Evolutionary conservation across 2,329 filamentous ascomycete genomes (phyloP), one percentile per base, ranked within the genome.

Genomic region (Colletotrichum eremochloae): DNA sequence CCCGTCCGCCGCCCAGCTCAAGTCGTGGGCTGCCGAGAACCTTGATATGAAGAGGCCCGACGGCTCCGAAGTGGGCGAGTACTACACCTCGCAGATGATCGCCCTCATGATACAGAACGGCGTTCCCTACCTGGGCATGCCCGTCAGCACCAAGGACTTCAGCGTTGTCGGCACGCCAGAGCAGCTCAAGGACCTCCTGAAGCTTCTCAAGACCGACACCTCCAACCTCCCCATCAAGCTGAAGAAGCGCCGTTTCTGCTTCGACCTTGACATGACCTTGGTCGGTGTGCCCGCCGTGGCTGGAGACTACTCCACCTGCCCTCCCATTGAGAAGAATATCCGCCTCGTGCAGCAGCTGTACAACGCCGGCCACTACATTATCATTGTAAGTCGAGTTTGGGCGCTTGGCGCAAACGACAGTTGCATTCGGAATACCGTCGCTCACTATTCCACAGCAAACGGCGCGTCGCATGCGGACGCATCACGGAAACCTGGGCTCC

Each of bases 221-320:
- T 69, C 66, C 6, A 73, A 75, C 53, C 67, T 72, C 31, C 67
- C 63, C 31, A 75, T 75, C 46, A 74, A 76, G 63, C 63, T 74
- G 46, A 76, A 78, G 72, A 78, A 77, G 67, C 71, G 78, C 14
- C 75, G 78, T n/a, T 79, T 80, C 73, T 80, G 78, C 66, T 80
- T 79, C 68, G 77, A 80, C 69, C 74, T 80, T 18, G 79, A 80
- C 70, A 75, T 76, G 67, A 80, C 79, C 1, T 73, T 80, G 2
- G 77, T 80, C 40, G 79, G 79, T 62, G 76, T 76, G 12, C 78
- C 78, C 18, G 68, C 53, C 11, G 71, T 79, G 15, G 29, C 76
- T 4, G 77, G 78, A 24, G 76, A 79, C 69, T 79, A 79, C 73
- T 75, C 76, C 4, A 79, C 78, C 14, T 79, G 77, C 62, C 78